These are phyloP conservation scores for Panellus pusillus DNA, from an alignment of 768 basidiomycete species.

Conservation along the genomic window DNA sequence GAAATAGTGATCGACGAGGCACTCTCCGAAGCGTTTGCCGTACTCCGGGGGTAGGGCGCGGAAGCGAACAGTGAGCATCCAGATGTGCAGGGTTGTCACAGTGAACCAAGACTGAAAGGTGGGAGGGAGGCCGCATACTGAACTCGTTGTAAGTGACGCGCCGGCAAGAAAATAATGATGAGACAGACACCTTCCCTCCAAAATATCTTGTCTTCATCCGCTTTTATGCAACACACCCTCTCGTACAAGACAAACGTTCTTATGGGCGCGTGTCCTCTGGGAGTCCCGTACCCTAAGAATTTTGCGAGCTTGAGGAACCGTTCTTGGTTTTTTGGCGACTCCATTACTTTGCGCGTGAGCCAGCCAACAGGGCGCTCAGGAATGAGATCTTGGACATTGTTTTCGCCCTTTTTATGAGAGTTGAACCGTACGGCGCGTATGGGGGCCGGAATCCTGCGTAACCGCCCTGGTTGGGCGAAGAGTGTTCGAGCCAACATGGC, in stretches of 20 bases:
- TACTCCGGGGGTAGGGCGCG: slow-evolving; percentile 74
- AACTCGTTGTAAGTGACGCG: slow-evolving; percentile 1
- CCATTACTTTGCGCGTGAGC: slow-evolving; percentile 19
- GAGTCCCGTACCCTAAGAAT: slow-evolving; percentile 9
- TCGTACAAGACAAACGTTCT: slow-evolving; percentile 60
- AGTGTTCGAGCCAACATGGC: slow-evolving; percentile 12
- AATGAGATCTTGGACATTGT: slow-evolving; percentile 9
- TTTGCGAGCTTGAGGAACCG: slow-evolving; percentile 17
- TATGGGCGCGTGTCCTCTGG: slow-evolving; percentile 6
- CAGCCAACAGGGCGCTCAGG: slow-evolving; percentile 7
- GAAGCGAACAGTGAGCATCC: slow-evolving; percentile 86
- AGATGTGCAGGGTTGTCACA: slow-evolving; percentile 87
- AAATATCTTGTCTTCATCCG: slow-evolving; percentile 60
- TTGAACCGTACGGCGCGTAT: neutral
- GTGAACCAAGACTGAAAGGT: slow-evolving; percentile 99
- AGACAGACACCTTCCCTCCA: slow-evolving; percentile 62
- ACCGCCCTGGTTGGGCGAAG: neutral
- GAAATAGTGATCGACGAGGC: slow-evolving; percentile 92
- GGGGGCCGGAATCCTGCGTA: slow-evolving; percentile 3
- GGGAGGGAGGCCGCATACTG: slow-evolving; percentile 83
- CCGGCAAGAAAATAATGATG: neutral
- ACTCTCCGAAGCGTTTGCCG: slow-evolving; percentile 72
- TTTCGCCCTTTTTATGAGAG: slow-evolving; percentile 2
- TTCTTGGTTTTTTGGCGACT: slow-evolving; percentile 12
- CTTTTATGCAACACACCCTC: slow-evolving; percentile 50